Percentiles rank a stretch among this genome's conserved stretches.
phyloP scores from a whole-genome alignment of 176 grass and related monocot species.

The Bromus sterilis region DNA sequence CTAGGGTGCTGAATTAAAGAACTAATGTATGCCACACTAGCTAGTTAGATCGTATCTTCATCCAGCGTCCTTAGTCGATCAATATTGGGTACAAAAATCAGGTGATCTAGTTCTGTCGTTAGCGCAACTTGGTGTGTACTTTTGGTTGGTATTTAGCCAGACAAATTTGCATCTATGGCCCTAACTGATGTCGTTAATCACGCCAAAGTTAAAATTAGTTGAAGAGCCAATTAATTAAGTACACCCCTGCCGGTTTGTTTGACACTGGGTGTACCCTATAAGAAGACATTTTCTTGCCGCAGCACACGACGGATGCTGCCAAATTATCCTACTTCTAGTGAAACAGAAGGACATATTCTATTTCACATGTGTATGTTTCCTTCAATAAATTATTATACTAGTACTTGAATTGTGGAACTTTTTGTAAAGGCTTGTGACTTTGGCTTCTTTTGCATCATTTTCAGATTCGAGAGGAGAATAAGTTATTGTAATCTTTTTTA shows the following conservation, averaged over 20 bases:
- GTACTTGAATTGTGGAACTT: background rate
- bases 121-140: background rate
- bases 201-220: background rate
- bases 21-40: background rate
- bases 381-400: too few species aligned
- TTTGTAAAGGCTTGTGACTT: background rate
- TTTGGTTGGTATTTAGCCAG: background rate
- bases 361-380: background rate
- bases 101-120: background rate
- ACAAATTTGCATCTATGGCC: background rate
- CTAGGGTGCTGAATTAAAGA: background rate
- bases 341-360: too few species aligned
- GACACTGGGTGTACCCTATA: background rate
- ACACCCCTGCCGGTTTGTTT: background rate
- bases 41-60: background rate
- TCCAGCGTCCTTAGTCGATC: background rate
- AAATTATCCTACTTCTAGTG: background rate
- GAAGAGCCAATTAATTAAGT: background rate
- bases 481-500: too few species aligned
- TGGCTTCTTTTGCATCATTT: background rate
- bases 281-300: background rate
- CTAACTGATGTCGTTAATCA: background rate
- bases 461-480: too few species aligned
- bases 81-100: background rate
- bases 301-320: background rate